phyloP scores from a whole-genome alignment of 768 basidiomycete genomes.

The Suillus discolor region DNA sequence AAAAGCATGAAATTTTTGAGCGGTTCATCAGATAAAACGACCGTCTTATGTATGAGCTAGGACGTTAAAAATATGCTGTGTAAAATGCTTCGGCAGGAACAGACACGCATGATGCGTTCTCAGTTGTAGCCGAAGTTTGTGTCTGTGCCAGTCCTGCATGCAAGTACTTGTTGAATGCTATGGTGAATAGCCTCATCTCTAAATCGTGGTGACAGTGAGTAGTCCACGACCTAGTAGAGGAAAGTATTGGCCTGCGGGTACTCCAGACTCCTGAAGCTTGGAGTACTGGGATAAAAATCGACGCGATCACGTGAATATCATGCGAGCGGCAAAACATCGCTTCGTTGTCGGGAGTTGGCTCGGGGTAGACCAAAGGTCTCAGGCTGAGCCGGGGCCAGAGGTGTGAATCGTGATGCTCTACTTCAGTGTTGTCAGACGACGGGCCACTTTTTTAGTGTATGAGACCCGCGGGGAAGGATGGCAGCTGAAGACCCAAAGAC shows the following conservation, averaged over 20 bases:
- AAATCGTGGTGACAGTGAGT: background rate
- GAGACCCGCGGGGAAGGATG: no score
- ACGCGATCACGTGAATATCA: constrained; percentile 6
- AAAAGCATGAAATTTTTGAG: background rate
- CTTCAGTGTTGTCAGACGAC: no score
- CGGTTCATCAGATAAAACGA: background rate
- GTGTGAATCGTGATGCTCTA: no score
- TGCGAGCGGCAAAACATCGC: constrained; percentile 1
- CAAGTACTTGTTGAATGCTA: no score
- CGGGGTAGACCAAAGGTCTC: background rate
- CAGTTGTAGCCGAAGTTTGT: background rate
- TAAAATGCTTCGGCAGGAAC: constrained; percentile 8
- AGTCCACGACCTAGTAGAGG: background rate
- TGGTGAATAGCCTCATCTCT: background rate
- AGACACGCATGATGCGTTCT: constrained; percentile 3
- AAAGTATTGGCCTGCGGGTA: background rate
- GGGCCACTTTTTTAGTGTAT: no score
- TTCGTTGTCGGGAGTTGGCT: background rate
- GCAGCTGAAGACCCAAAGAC: no score
- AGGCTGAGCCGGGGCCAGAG: background rate
- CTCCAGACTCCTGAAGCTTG: background rate
- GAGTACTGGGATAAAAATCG: background rate
- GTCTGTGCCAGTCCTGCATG: background rate
- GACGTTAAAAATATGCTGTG: constrained; percentile 15
- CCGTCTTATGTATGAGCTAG: constrained; percentile 17